Evolutionary conservation across 306 rosid genomes (phyloP).

Genomic region (Pyrus pyrifolia): DNA sequence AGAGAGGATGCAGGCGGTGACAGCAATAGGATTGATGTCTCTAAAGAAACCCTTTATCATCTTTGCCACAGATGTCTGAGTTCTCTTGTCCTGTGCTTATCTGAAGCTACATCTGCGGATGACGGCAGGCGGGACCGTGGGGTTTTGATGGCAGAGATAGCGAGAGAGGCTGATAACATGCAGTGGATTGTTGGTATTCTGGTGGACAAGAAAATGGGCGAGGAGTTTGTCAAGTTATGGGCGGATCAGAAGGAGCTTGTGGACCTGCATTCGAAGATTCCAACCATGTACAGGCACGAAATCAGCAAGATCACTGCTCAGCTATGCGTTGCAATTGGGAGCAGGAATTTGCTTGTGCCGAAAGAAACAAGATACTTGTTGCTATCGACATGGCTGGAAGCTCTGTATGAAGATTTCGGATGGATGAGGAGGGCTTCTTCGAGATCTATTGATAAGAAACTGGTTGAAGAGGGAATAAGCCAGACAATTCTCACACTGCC

Average conservation of each 20-base stretch:
- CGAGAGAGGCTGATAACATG: conserved; percentile 81
- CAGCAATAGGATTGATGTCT: conserved; percentile 50
- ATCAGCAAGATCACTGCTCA: conserved; percentile 80
- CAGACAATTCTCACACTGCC: conserved; percentile 85
- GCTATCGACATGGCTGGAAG: conserved; percentile 83
- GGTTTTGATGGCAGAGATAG: conserved; percentile 61
- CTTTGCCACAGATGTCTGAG: conserved; percentile 63
- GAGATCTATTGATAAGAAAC: conserved; percentile 54
- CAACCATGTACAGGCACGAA: conserved; percentile 63
- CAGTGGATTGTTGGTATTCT: conserved; percentile 84
- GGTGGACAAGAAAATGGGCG: conserved; percentile 56
- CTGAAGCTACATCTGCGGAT: conserved; percentile 41
- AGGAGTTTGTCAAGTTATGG: conserved; percentile 82
- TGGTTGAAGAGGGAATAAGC: conserved; percentile 78
- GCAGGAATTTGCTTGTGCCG: conserved; percentile 65
- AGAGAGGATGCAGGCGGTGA: conserved; percentile 45
- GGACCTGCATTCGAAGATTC: conserved; percentile 63
- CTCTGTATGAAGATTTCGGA: conserved; percentile 80
- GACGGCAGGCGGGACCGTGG: conserved; percentile 45
- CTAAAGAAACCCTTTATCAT: conserved; percentile 67
- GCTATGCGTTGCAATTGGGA: conserved; percentile 73
- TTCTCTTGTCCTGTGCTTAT: conserved; percentile 59
- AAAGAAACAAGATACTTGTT: conserved; percentile 62
- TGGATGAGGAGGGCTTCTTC: conserved; percentile 84
- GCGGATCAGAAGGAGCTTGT: conserved; percentile 89